phyloP scores from a whole-genome alignment of 1,139 yeast genomes.

The Taphrina communis region DNA sequence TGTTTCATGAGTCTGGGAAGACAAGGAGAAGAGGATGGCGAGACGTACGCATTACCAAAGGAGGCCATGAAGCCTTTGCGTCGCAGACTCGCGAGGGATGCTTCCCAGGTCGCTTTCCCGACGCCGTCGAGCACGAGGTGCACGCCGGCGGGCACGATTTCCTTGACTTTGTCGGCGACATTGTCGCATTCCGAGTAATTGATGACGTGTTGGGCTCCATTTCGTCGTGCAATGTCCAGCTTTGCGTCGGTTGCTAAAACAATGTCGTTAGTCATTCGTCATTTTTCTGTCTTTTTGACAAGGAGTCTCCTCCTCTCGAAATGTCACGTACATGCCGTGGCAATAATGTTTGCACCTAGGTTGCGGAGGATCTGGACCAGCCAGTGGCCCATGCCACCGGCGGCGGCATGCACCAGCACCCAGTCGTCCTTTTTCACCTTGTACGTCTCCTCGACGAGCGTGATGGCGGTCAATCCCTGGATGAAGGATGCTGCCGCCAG shows the following conservation, averaged over 20 bases:
- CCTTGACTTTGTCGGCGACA: slow-evolving; percentile 63
- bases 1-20: too few relatives aligned
- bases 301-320: slow-evolving; percentile 50
- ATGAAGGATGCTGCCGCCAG: slow-evolving; percentile 65
- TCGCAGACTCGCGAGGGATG: slow-evolving; percentile 65
- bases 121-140: slow-evolving; percentile 77
- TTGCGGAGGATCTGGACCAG: slow-evolving; percentile 66
- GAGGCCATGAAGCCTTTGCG: slow-evolving; percentile 76
- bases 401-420: slow-evolving; percentile 85
- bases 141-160: slow-evolving; percentile 78
- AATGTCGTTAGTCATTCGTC: too few relatives aligned
- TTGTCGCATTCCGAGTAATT: slow-evolving; percentile 63
- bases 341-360: slow-evolving; percentile 80
- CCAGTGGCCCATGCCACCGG: slow-evolving; percentile 87
- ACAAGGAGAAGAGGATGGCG: background rate
- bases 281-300: background rate
- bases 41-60: slow-evolving; percentile 69
- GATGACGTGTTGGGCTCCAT: slow-evolving; percentile 78
- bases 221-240: slow-evolving; percentile 59
- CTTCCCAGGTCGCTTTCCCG: slow-evolving; percentile 77
- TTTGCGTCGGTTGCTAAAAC: slow-evolving; percentile 69
- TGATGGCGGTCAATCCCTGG: slow-evolving; percentile 80
- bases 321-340: slow-evolving; percentile 76
- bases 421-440: slow-evolving; percentile 69
- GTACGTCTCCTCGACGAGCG: slow-evolving; percentile 71